These are phyloP conservation scores for Tanacetum coccineum DNA, from an alignment of 129 eudicot genomes.

Conservation along the genomic window DNA sequence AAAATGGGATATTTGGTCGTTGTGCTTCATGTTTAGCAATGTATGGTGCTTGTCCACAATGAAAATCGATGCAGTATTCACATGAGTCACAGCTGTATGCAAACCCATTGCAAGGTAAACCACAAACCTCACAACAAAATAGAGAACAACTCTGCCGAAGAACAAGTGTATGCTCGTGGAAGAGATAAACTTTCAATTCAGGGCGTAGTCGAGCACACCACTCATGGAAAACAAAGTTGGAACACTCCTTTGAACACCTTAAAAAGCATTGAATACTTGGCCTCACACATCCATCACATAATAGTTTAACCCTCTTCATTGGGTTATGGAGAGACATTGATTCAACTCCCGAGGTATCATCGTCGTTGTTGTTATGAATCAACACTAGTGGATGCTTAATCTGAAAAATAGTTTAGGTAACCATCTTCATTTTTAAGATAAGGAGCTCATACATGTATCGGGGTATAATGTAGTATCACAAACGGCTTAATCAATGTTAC, in stretches of 20 bases:
- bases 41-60: not conserved
- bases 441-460: too few species aligned
- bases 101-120: slow-evolving; percentile 4
- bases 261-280: slow-evolving; percentile 11
- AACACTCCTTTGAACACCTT: not conserved
- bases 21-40: slow-evolving; percentile 17
- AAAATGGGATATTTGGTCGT: too few species aligned
- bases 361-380: too few species aligned
- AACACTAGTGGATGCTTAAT: too few species aligned
- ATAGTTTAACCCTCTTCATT: not conserved
- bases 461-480: too few species aligned
- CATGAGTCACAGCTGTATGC: not conserved
- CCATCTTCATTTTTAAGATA: too few species aligned
- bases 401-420: too few species aligned
- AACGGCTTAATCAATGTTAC: too few species aligned
- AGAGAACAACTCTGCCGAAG: not conserved
- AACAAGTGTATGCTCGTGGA: not conserved
- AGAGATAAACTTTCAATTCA: not conserved
- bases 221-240: slow-evolving; percentile 11
- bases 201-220: slow-evolving; percentile 18
- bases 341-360: too few species aligned
- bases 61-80: not conserved
- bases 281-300: slow-evolving; percentile 20
- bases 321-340: slow-evolving; percentile 19
- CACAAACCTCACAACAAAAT: not conserved